A percentile compares a stretch with the other conserved stretches of the same genome.
phyloP scores from a whole-genome alignment of 2,329 filamentous ascomycete genomes.

The Orbilia javanica region DNA sequence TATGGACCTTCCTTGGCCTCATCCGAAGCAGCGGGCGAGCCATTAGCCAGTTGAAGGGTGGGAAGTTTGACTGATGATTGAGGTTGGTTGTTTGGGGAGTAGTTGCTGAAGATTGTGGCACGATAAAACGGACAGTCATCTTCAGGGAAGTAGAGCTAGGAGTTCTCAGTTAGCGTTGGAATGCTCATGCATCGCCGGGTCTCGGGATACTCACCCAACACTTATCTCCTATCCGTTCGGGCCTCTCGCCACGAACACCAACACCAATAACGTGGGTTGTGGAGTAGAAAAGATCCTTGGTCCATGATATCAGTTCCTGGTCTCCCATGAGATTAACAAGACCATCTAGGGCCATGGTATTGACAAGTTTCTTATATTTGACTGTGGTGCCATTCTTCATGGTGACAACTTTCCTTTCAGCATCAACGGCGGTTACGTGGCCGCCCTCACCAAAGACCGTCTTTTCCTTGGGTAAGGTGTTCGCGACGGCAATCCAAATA shows the following conservation, averaged over 20 bases:
- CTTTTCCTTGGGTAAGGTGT: conserved; percentile 92
- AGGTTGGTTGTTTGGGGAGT: conserved; percentile 98
- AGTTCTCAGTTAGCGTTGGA: background rate
- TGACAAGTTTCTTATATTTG: conserved; percentile 91
- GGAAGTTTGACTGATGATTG: conserved; percentile 83
- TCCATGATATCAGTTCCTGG: conserved; percentile 82
- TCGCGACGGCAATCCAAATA: conserved; percentile 97
- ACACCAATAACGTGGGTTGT: conserved; percentile 97
- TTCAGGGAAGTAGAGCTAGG: conserved; percentile 94
- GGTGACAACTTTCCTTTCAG: conserved; percentile 83
- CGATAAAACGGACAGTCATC: conserved; percentile 99
- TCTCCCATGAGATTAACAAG: conserved; percentile 89
- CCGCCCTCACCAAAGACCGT: conserved; percentile 88
- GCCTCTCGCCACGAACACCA: conserved; percentile 88
- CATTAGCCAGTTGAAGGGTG: conserved; percentile 86
- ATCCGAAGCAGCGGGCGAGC: conserved; percentile 79
- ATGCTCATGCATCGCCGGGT: background rate
- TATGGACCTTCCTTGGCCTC: conserved; percentile 89
- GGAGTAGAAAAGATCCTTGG: conserved; percentile 95
- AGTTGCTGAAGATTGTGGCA: conserved; percentile 99
- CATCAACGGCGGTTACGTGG: conserved; percentile 87
- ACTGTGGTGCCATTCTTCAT: conserved; percentile 88
- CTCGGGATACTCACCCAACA: conserved; percentile 81
- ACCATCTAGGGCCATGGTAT: conserved; percentile 94
- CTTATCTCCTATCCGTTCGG: conserved; percentile 97